A percentile compares a stretch with the other conserved stretches of the same genome.
These are phyloP conservation scores for Naganishia sp. DNA, from an alignment of 1,284 basidiomycete species.

Conservation along the genomic window DNA sequence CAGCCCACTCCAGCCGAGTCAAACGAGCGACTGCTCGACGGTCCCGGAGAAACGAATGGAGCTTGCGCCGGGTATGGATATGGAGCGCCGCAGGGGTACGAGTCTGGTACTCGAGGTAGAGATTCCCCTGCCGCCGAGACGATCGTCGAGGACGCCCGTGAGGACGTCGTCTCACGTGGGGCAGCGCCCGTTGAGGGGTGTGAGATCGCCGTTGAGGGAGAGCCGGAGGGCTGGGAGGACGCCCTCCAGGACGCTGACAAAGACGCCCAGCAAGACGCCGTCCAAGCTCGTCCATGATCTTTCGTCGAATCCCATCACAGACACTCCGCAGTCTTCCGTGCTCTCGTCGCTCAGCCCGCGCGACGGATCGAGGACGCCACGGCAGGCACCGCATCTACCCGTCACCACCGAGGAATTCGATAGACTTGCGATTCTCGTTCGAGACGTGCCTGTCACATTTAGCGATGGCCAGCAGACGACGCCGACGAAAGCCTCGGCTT, in stretches of 20 bases:
- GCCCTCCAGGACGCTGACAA: background rate
- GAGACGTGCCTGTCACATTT: constrained; percentile 7
- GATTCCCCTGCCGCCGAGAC: background rate
- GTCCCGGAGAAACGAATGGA: constrained; percentile 2
- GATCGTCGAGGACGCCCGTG: background rate
- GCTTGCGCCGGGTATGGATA: background rate
- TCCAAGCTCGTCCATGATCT: background rate
- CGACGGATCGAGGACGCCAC: background rate
- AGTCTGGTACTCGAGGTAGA: constrained; percentile 2
- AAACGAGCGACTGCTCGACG: background rate
- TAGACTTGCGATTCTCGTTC: background rate
- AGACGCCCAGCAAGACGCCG: background rate
- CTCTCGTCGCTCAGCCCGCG: background rate
- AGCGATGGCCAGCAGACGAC: constrained; percentile 11
- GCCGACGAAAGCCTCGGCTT: background rate
- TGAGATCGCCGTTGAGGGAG: background rate
- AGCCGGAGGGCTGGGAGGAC: background rate
- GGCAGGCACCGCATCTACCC: background rate
- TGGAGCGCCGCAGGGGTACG: background rate
- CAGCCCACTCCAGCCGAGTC: background rate
- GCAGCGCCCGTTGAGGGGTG: no score
- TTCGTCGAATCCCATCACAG: no score
- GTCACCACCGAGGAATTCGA: constrained; percentile 3
- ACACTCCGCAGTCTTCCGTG: constrained; percentile 3
- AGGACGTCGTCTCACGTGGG: no score